Evolutionary conservation across 176 grass and related monocot genomes (phyloP), one percentile per base, ranked within the genome.

Genomic region (Lolium multiflorum): DNA sequence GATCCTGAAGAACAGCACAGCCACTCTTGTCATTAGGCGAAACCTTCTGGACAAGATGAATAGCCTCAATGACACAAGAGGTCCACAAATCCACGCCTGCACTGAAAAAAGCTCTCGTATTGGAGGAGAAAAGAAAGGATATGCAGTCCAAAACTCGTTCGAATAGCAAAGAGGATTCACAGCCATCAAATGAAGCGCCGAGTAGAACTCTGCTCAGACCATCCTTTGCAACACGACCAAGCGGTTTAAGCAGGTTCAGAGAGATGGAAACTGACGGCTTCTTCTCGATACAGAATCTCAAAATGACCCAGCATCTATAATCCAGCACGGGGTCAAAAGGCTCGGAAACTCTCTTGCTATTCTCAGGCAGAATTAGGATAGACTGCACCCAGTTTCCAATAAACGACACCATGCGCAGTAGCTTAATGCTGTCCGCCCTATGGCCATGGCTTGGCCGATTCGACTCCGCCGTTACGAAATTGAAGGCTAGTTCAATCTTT

Each of bases 71-170:
- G 66, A 83, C 79, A 84, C 91, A 94, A 65, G 91, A 94, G 73
- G 87, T 82, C 97, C 97, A 99, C 70, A 93, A 84, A 81, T 96
- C 97, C 25, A 93, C 41, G 71, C 89, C 85, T 70, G 94, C 86
- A 73, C 87, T 99, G 79, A 96, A 92, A 87, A 99, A 96, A 85
- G 83, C 81, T 88, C 94, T 96, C 54, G 87, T 86, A 91, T 94
- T 96, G 87, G 90, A 87, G 47, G 89, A 89, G 60, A 94, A 84
- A 83, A 99, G 80, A 60, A 89, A 82, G 25, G 90, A 89, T 38
- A 94, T 62, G 62, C 92, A 99, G 59, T 87, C 90, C 35, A 88
- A 91, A 81, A 94, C 87, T 80, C 66, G 79, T 71, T 90, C 67
- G 13, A 94, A 91, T 13, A 96, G 86, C 67, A 75, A 69, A 85